These are phyloP conservation scores for Dimocarpus longan DNA, from an alignment of 345 rosid genomes.

Conservation along the genomic window DNA sequence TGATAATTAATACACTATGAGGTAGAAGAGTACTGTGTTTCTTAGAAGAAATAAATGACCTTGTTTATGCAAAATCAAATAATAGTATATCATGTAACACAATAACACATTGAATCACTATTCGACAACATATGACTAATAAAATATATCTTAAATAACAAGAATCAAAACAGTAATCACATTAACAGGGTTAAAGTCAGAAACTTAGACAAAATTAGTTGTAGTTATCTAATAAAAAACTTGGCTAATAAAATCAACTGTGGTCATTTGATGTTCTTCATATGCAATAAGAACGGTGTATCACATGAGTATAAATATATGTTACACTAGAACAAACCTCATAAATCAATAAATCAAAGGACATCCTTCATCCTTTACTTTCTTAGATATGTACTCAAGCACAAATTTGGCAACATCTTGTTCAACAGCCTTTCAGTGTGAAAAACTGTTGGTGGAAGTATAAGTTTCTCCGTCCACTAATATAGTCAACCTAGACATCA, in stretches of 20 bases:
- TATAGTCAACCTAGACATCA: no score
- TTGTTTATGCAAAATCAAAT: not conserved
- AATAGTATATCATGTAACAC: not conserved
- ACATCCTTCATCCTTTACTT: constrained; percentile 34
- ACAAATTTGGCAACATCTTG: constrained; percentile 51
- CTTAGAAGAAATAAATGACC: no score
- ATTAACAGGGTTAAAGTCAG: not conserved
- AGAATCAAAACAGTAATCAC: not conserved
- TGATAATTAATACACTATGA: no score
- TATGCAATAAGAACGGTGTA: not conserved
- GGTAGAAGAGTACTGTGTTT: no score
- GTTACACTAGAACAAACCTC: constrained; percentile 31
- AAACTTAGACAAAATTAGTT: not conserved
- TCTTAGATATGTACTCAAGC: constrained; percentile 27
- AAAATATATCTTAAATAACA: not conserved
- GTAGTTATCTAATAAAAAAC: not conserved
- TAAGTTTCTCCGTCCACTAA: no score
- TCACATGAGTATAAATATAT: not conserved
- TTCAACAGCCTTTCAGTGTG: constrained; percentile 40
- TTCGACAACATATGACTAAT: not conserved
- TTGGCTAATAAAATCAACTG: no score
- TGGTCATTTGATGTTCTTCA: not conserved
- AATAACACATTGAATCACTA: not conserved
- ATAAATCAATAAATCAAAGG: constrained; percentile 19
- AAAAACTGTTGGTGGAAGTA: no score